Base-by-base conservation (phyloP, 495 filamentous ascomycete genomes). In the Talaromyces stipitatus region DNA sequence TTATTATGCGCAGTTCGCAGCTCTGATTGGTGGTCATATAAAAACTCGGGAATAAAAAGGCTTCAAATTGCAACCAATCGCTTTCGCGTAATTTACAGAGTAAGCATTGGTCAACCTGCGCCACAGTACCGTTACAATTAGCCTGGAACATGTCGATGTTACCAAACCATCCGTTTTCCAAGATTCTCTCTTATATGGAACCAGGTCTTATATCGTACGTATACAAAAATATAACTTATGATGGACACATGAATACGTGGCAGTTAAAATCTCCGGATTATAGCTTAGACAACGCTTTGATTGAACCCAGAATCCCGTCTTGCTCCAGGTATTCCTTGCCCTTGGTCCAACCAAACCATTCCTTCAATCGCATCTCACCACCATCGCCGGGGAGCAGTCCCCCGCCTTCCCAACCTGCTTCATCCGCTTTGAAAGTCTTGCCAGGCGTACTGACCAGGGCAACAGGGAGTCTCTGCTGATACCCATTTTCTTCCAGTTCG, bases 281-380 rank as follows among this genome's bases (percentile, higher is more conserved):
- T 20, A 55, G 14, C 26, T 41, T 38, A 3, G 54, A 55, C 1
- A n/a, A 33, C 0, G 16, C 54, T 23, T 41, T 36, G 20, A 16
- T n/a, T 24, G 33, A 43, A 26, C 45, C 54, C 16, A 55, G 18
- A 18, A 43, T 18, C 22, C 54, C 54, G 8, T 55, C n/a, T 2
- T 45, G 11, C 14, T 55, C 66, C 4, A 77, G 74, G 68, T 86
- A 95, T 16, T 96, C 80, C 50, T 74, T 75, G 0, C 86, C 90
- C 59, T 76, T 78, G 53, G 76, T 78, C 88, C 89, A 94, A 11
- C 89, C 89, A 62, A 87, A 75, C 92, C 92, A 97, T 52, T 80
- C 66, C 50, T 76, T 72, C 58, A 97, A 61, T 3, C 82, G 77
- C 38, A 86, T 82, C 64, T 85, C 81, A 6, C 91, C 90, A 11